Evolutionary conservation across 805 yeast species (phyloP), one percentile per base, ranked within the genome.

Genomic region (Monosporozyma servazzii): DNA sequence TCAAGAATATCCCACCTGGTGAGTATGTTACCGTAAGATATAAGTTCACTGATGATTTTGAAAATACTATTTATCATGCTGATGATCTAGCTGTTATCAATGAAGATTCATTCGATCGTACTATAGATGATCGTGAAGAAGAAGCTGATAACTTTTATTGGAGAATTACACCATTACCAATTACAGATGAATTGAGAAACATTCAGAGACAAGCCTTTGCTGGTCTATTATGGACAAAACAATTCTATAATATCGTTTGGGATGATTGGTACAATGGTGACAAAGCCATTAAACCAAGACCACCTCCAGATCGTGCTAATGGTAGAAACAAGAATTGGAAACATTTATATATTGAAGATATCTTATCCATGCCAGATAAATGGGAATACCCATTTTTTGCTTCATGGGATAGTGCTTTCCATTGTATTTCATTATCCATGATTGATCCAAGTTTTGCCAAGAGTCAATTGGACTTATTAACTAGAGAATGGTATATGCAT

Each of bases 311-410:
- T 60, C 73, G 97, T 56, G 91, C 91, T 33, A 81, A 84, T 62
- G 87, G 93, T 20, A 76, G 97, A 67, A 89, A 89, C 68, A 77
- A 80, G 61, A 89, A 86, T 49, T 89, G 97, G 97, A 82, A 79
- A 59, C 95, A 89, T 67, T 73, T 89, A 67, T 88, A 88, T 70
- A 84, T 87, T 61, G 91, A 88, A 64, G 96, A 89, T 67, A 78
- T 89, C 47, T 73, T 89, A 59, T 86, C 96, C 0, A 77, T 89
- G 74, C 96, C 96, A 1, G 97, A 89, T 65, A 90, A 88, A 66
- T 89, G 96, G 88, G 97, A 89, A 68, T 89, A 89, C 68, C 96
- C 96, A 11, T 89, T 90, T 66, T 89, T 89, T 66, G 96, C 96
- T 15, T 91, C 96, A 3, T 89, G 97, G 97, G 97, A 89, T 68